Percentiles rank a stretch among this genome's conserved stretches.
Conservation (phyloP, 179 eudicot species). For the Beta corolliflora region DNA sequence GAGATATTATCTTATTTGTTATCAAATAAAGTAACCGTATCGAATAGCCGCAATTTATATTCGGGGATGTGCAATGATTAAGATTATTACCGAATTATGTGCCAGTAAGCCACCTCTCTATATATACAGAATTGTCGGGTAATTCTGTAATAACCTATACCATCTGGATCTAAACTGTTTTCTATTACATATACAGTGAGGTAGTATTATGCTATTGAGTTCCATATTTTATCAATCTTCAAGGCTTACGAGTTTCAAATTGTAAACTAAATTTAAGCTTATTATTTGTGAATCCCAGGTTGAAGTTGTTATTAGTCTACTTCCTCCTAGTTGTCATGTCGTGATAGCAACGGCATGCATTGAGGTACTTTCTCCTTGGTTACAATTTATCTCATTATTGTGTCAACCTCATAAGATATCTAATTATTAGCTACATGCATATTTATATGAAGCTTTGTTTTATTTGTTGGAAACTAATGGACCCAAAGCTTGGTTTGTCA, state of each 20-base stretch:
- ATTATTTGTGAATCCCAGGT: constrained; percentile 49
- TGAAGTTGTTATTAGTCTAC: constrained; percentile 91
- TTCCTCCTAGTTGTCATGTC: constrained; percentile 83
- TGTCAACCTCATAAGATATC: neutral
- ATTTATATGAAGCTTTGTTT: neutral
- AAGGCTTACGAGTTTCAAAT: constrained; percentile 4
- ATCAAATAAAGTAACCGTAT: neutral
- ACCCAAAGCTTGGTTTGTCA: neutral
- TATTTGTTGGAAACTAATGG: neutral
- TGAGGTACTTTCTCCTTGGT: constrained; percentile 51
- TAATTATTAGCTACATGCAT: neutral
- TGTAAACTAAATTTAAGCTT: constrained; percentile 12
- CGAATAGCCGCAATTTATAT: neutral
- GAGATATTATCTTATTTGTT: neutral
- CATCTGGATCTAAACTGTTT: neutral
- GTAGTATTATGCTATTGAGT: neutral
- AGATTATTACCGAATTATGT: neutral
- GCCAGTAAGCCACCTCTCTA: neutral
- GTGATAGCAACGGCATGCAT: constrained; percentile 76
- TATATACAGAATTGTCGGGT: neutral
- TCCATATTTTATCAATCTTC: neutral
- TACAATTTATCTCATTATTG: neutral
- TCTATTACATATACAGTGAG: neutral
- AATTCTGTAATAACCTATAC: neutral
- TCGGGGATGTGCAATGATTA: neutral